These are phyloP conservation scores for Colletotrichum zoysiae DNA, from an alignment of 2,329 filamentous ascomycete genomes.

Conservation along the genomic window DNA sequence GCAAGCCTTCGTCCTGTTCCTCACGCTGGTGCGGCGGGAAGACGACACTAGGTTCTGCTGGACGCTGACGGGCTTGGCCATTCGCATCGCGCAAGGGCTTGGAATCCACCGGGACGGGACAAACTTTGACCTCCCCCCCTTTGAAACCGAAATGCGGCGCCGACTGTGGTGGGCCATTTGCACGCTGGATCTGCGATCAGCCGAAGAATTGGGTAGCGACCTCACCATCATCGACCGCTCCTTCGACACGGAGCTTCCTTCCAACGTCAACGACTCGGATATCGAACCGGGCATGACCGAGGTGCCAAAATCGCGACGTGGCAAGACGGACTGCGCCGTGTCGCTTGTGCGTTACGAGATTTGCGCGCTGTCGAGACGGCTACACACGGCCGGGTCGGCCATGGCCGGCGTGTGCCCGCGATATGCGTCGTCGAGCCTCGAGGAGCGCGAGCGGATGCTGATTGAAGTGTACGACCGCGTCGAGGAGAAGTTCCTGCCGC, in stretches of 20 bases:
- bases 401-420: slow-evolving; percentile 50
- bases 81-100: slow-evolving; percentile 71
- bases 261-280: slow-evolving; percentile 64
- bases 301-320: slow-evolving; percentile 60
- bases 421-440: slow-evolving; percentile 48
- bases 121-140: slow-evolving; percentile 65
- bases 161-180: slow-evolving; percentile 73
- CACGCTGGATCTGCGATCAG: slow-evolving; percentile 66
- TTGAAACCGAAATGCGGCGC: slow-evolving; percentile 71
- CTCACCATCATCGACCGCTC: slow-evolving; percentile 56
- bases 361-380: slow-evolving; percentile 53
- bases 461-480: slow-evolving; percentile 66
- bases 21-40: slow-evolving; percentile 61
- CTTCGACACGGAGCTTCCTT: slow-evolving; percentile 63
- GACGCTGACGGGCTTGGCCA: slow-evolving; percentile 68
- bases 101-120: slow-evolving; percentile 70
- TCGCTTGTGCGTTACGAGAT: slow-evolving; percentile 66
- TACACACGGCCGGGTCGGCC: slow-evolving; percentile 52
- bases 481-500: slow-evolving; percentile 66
- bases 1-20: slow-evolving; percentile 70
- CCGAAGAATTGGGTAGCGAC: slow-evolving; percentile 66
- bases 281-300: slow-evolving; percentile 61
- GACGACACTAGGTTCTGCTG: slow-evolving; percentile 68
- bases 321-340: slow-evolving; percentile 66
- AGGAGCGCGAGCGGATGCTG: slow-evolving; percentile 59